phyloP scores from a whole-genome alignment of 208 protist species.

The Trypanosoma cruzi region DNA sequence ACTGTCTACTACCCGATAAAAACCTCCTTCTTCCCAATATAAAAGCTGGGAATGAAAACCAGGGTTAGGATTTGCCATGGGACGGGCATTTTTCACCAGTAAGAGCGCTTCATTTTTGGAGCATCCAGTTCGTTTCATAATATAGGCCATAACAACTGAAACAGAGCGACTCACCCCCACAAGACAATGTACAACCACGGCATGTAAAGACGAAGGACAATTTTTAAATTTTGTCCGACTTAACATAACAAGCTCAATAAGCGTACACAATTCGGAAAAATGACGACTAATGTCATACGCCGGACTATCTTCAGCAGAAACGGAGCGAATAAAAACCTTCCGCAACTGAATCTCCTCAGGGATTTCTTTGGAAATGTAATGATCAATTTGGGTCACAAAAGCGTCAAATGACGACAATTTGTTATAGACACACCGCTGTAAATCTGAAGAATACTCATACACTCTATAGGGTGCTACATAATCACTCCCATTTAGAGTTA shows the following conservation, averaged over 20 bases:
- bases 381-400: constrained; percentile 53
- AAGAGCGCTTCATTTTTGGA: constrained; percentile 55
- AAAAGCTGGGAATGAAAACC: constrained; percentile 74
- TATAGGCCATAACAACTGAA: constrained; percentile 80
- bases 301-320: constrained; percentile 68
- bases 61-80: constrained; percentile 73
- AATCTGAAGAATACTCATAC: constrained; percentile 35
- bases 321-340: constrained; percentile 68
- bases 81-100: constrained; percentile 53
- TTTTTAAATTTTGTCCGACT: constrained; percentile 19
- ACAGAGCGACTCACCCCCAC: constrained; percentile 87
- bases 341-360: constrained; percentile 23
- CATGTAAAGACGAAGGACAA: constrained; percentile 17
- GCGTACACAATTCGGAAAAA: constrained; percentile 58
- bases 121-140: constrained; percentile 72
- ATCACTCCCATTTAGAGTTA: constrained; percentile 64
- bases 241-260: constrained; percentile 68
- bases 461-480: constrained; percentile 59
- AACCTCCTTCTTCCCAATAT: constrained; percentile 50
- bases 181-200: constrained; percentile 83
- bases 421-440: constrained; percentile 28
- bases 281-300: constrained; percentile 74
- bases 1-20: constrained; percentile 60
- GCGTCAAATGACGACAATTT: constrained; percentile 38
- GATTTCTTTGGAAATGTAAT: constrained; percentile 33